Base-by-base conservation (phyloP, 805 yeast genomes). In the Sugiyamaella qingdaonensis region DNA sequence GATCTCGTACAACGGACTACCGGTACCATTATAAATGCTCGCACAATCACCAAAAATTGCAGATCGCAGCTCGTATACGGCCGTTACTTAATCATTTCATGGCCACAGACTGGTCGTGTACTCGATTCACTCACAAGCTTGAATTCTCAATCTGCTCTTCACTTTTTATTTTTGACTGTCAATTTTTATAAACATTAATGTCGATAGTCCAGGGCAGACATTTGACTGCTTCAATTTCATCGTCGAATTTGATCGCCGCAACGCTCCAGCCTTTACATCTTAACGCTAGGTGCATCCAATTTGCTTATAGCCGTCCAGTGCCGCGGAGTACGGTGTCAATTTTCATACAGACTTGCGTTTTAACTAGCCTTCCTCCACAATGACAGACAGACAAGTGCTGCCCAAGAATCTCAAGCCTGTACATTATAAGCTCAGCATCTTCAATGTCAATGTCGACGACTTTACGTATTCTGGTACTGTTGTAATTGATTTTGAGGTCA, bases 391-490 rank as follows among this genome's bases (percentile, higher is more conserved):
- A 41, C 68, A 70, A 55, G 77, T 81, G 2, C 79, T 82, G 55
- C 95, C 88, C 58, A 73, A 73, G 50, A 73, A 77, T 52, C 85
- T 90, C 54, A 78, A 77, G 54, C 98, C 99, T 32, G 61, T 72
- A 35, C 87, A 86, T 70, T 92, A 94, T 67, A 79, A 82, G 52
- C 66, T 94, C 37, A 76, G 81, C 18, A 71, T 82, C 33, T 60
- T 49, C 53, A 84, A 82, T 61, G 87, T 95, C 37, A 78, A 84
- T 61, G 67, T 73, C 36, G 65, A 60, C 4, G 66, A 68, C 29
- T 76, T 74, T 56, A 61, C 64, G 42, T 69, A 59, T 58, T 44
- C 59, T 32, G 73, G 73, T 21, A 49, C 55, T 19, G 73, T 69
- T 33, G 64, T 56, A 32, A 67, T 86, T 54, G 69, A 75, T 42